Conservation (phyloP, 2,329 filamentous ascomycete species). For the Exophiala lecanii-corni region DNA sequence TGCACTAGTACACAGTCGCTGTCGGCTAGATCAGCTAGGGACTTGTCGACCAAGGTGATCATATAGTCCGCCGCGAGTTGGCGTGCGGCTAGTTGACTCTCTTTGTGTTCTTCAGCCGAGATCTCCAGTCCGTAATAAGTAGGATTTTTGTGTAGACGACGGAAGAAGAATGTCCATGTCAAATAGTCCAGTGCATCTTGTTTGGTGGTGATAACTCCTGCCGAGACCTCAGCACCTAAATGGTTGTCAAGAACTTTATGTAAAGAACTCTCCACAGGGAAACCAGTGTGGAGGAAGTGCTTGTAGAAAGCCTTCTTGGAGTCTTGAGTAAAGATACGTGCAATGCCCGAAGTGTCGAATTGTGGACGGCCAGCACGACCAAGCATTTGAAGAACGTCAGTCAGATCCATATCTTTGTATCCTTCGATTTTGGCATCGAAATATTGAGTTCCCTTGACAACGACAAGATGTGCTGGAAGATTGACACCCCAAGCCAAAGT, state of each 20-base stretch:
- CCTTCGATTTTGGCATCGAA: slow-evolving; percentile 97
- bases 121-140: slow-evolving; percentile 97
- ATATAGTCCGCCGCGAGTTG: slow-evolving; percentile 89
- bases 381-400: slow-evolving; percentile 96
- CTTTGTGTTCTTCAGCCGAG: slow-evolving; percentile 73
- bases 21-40: slow-evolving; percentile 72
- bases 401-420: slow-evolving; percentile 98
- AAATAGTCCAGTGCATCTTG: slow-evolving; percentile 97
- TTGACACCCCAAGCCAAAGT: slow-evolving; percentile 99
- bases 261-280: slow-evolving; percentile 92
- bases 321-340: slow-evolving; percentile 95
- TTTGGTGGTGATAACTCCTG: slow-evolving; percentile 86
- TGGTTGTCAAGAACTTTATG: slow-evolving; percentile 98
- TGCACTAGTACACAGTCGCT: slow-evolving; percentile 81
- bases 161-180: slow-evolving; percentile 99
- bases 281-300: slow-evolving; percentile 96
- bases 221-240: slow-evolving; percentile 88
- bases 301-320: slow-evolving; percentile 99
- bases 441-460: slow-evolving; percentile 97
- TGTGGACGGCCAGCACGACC: slow-evolving; percentile 92
- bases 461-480: slow-evolving; percentile 88
- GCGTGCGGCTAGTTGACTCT: slow-evolving; percentile 75
- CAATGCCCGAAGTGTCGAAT: slow-evolving; percentile 93
- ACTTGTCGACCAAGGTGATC: slow-evolving; percentile 85
- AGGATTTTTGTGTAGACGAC: slow-evolving; percentile 93